Evolutionary conservation across 352 stramenopile species (phyloP), one percentile per base, ranked within the genome.

Genomic region (Phytopythium montanum): DNA sequence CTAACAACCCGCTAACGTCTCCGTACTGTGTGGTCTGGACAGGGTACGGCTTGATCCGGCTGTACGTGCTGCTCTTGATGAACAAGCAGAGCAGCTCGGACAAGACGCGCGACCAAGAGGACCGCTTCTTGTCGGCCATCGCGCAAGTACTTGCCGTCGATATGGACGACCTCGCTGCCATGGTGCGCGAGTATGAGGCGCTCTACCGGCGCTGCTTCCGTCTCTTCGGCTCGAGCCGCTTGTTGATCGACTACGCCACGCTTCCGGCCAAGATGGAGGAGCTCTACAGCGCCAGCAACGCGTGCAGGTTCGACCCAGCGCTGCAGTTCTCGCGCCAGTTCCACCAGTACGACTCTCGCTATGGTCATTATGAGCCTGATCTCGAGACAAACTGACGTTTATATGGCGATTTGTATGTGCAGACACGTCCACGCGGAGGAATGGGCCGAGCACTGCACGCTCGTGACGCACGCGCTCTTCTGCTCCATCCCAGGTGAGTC

Each of bases 391-490:
- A 28, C 29, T 28, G 9, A 36, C 33, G 9, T 41, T 28, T n/a
- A 28, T 29, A 14, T 44, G 31, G 1, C n/a, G 8, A 5, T 33
- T 8, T 0, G 44, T 33, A 51, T 33, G 19, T 38, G 25, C 55
- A 92, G 81, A 2, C 75, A 79, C 56, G 66, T 86, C 10, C 71
- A 88, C 31, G 66, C 87, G 44, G 72, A 76, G 12, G 69, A 78
- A 21, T 95, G 78, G 75, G 80, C 81, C 0, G 64, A 85, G 50
- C 84, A 94, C 14, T 92, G 83, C 63, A 95, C 87, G 5, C 61
- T 95, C 19, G 48, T 94, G 26, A 89, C 83, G 1, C 87, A 95
- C 62, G 79, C 83, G 8, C 56, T 95, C 1, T 95, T 95, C 59
- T 83, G 75, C 54, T 81, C 69, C 39, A 94, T 95, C 54, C 83